phyloP scores from a whole-genome alignment of 805 yeast species.

The Ogataea pilisensis region DNA sequence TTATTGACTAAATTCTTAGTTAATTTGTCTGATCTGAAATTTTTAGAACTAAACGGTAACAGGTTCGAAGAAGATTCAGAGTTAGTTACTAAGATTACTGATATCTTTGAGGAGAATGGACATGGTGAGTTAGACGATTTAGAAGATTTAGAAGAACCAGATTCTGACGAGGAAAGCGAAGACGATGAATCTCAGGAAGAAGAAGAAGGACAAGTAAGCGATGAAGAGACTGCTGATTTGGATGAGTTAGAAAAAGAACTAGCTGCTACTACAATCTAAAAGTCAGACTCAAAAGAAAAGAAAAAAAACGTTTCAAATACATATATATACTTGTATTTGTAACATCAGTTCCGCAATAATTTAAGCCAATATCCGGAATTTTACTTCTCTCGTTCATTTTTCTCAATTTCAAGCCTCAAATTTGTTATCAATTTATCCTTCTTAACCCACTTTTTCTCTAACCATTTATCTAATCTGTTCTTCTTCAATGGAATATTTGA shows the following conservation, averaged over 20 bases:
- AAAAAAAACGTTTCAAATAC: no score
- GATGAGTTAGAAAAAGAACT: slow-evolving; percentile 50
- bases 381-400: no score
- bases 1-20: slow-evolving; percentile 52
- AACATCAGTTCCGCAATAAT: no score
- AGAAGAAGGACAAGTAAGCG: slow-evolving; percentile 52
- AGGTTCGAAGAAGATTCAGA: slow-evolving; percentile 85
- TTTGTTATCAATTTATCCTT: slow-evolving; percentile 54
- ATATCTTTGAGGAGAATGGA: slow-evolving; percentile 66
- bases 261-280: slow-evolving; percentile 32
- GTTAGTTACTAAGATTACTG: slow-evolving; percentile 54
- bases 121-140: slow-evolving; percentile 85
- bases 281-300: not conserved
- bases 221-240: slow-evolving; percentile 37
- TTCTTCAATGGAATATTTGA: slow-evolving; percentile 49
- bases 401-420: slow-evolving; percentile 32
- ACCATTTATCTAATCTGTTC: slow-evolving; percentile 63
- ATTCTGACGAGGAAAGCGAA: slow-evolving; percentile 65
- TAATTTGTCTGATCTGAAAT: slow-evolving; percentile 53
- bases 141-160: slow-evolving; percentile 88
- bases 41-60: slow-evolving; percentile 89
- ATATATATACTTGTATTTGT: no score
- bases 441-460: slow-evolving; percentile 67
- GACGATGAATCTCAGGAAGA: slow-evolving; percentile 53
- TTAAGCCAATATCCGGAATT: not conserved